Percentiles rank a stretch among this genome's conserved stretches.
Conservation (phyloP, 192 early-diverging fungal species). For the Linnemannia zychae region DNA sequence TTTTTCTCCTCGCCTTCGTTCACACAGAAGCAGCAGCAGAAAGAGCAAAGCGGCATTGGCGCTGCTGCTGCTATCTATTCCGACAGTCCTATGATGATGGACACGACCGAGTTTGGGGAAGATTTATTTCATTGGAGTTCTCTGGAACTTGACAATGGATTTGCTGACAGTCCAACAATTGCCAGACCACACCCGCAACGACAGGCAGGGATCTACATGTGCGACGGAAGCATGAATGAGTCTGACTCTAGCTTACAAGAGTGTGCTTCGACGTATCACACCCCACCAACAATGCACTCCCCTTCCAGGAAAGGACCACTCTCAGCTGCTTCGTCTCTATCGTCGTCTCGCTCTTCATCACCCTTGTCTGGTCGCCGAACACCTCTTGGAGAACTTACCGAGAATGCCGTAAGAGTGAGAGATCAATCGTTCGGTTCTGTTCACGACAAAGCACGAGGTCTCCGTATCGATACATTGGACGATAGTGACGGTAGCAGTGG, state of each 20-base stretch:
- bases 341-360: neutral
- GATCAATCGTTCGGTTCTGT: neutral
- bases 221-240: neutral
- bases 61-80: neutral
- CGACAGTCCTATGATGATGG: neutral
- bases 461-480: neutral
- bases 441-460: neutral
- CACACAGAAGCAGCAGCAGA: neutral
- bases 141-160: neutral
- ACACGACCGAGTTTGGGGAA: conserved; percentile 28
- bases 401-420: neutral
- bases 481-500: neutral
- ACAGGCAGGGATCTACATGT: neutral
- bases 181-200: neutral
- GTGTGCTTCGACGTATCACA: neutral
- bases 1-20: too few species aligned
- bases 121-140: conserved; percentile 28
- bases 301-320: conserved; percentile 28
- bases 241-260: neutral
- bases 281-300: neutral
- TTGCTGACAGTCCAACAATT: neutral
- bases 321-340: conserved; percentile 19
- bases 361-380: neutral
- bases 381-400: conserved; percentile 2
- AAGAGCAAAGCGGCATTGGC: neutral